Base-by-base conservation (phyloP, 2,329 filamentous ascomycete species). In the Paracamarosporium sp. region DNA sequence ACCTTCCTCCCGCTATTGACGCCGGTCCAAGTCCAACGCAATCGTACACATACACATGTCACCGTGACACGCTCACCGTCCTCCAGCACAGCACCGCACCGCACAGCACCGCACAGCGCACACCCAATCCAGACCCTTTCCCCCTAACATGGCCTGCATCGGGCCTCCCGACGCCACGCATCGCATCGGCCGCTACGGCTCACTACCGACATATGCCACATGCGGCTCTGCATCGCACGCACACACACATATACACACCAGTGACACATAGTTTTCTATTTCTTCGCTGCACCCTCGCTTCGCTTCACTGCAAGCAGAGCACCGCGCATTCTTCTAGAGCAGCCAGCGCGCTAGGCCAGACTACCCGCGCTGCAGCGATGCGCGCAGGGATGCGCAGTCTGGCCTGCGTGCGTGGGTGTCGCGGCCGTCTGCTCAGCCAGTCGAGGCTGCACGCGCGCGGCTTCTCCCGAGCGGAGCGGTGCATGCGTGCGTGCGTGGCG, bases 301-400 rank as follows among this genome's bases (percentile, higher is more conserved):
- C 15, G 8, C 36, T 12, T 20, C 4, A 20, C 17, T 11, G 36
- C n/a, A n/a, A n/a, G n/a, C n/a, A n/a, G n/a, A n/a, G n/a, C n/a
- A n/a, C n/a, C n/a, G n/a, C n/a, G n/a, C n/a, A n/a, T n/a, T n/a
- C n/a, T n/a, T n/a, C n/a, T n/a, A n/a, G n/a, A n/a, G n/a, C n/a
- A n/a, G n/a, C n/a, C n/a, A n/a, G n/a, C n/a, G n/a, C n/a, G n/a
- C n/a, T n/a, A n/a, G n/a, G n/a, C n/a, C n/a, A n/a, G n/a, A n/a
- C n/a, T n/a, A n/a, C n/a, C n/a, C n/a, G n/a, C n/a, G n/a, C 24
- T 50, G 30, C 47, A 28, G 46, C 33, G 46, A 50, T 50, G 31
- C 27, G 11, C 30, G 46, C 46, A 50, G 46, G 46, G 46, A 27
- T 50, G 20, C n/a, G 17, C 3, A 17, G 13, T 48, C 45, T 22